Evolutionary conservation across 2,329 filamentous ascomycete species (phyloP).

Genomic region (Aspergillus sp.): DNA sequence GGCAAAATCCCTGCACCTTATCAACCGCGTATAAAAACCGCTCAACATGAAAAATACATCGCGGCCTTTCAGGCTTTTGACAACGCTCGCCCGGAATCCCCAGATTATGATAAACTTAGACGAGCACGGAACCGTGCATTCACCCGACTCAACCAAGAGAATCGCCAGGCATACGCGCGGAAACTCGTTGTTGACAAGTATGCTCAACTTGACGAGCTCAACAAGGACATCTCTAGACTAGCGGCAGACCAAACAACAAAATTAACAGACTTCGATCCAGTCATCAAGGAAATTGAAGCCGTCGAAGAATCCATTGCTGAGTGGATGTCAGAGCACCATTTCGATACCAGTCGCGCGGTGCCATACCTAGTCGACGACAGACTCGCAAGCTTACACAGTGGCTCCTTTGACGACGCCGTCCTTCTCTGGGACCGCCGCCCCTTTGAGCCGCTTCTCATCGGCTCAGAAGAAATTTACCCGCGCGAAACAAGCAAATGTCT

Average conservation of each 20-base stretch:
- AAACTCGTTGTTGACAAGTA: constrained; percentile 23
- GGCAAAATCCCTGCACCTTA: constrained; percentile 26
- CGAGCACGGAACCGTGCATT: constrained; percentile 21
- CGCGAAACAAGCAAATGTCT: constrained; percentile 41
- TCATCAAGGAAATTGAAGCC: constrained; percentile 28
- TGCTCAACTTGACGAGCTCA: constrained; percentile 35
- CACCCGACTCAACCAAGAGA: constrained; percentile 33
- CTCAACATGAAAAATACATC: constrained; percentile 39
- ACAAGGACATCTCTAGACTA: constrained; percentile 28
- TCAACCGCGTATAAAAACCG: constrained; percentile 42
- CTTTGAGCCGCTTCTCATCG: constrained; percentile 69
- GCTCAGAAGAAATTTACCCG: constrained; percentile 69
- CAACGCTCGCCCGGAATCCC: neutral
- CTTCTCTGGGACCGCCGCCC: constrained; percentile 72
- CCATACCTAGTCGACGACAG: constrained; percentile 57
- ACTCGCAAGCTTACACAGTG: constrained; percentile 41
- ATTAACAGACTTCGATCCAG: constrained; percentile 24
- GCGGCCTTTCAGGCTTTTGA: constrained; percentile 19
- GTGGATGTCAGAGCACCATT: constrained; percentile 29
- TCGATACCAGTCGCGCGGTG: constrained; percentile 37
- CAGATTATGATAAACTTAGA: constrained; percentile 26
- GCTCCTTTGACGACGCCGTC: constrained; percentile 53
- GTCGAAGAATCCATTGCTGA: constrained; percentile 17
- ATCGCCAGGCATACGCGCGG: constrained; percentile 23
- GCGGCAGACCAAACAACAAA: constrained; percentile 30